A percentile compares a stretch with the other conserved stretches of the same genome.
Conservation (phyloP, 352 stramenopile genomes). For the Globisporangium abappressorium region DNA sequence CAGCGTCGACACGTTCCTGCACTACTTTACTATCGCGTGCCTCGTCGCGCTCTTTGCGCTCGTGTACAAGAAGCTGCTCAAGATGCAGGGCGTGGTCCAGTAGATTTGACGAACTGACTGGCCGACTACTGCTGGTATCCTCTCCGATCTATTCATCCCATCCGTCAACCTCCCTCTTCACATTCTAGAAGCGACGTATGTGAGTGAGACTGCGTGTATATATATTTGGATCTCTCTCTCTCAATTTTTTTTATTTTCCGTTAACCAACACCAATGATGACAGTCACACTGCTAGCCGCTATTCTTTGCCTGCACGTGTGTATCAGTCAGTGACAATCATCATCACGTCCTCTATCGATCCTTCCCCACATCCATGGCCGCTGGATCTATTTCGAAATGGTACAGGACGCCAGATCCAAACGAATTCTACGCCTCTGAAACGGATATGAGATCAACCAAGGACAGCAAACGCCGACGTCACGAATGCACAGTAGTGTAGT, state of each 20-base stretch:
- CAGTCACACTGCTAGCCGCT: background rate
- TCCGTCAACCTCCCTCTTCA: background rate
- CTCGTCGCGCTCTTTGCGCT: constrained; percentile 68
- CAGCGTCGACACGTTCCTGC: constrained; percentile 58
- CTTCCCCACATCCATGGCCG: too few relatives aligned
- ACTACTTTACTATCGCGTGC: constrained; percentile 66
- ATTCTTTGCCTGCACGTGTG: background rate
- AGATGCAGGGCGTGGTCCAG: constrained; percentile 65
- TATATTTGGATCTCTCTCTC: background rate
- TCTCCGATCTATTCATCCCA: background rate
- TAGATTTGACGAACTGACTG: constrained; percentile 2
- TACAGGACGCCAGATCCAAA: too few relatives aligned
- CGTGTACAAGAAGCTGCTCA: constrained; percentile 80
- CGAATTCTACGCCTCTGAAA: too few relatives aligned
- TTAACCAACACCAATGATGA: background rate
- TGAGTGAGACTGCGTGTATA: background rate
- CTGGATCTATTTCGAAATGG: too few relatives aligned
- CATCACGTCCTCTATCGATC: too few relatives aligned
- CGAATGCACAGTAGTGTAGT: too few relatives aligned
- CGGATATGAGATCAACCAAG: too few relatives aligned
- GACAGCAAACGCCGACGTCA: too few relatives aligned
- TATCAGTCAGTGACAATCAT: too few relatives aligned
- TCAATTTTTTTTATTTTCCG: background rate
- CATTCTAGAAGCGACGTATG: background rate
- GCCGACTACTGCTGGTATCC: background rate